Evolutionary conservation across 2,329 filamentous ascomycete species (phyloP).

Genomic region (Akanthomyces uredinophilus): DNA sequence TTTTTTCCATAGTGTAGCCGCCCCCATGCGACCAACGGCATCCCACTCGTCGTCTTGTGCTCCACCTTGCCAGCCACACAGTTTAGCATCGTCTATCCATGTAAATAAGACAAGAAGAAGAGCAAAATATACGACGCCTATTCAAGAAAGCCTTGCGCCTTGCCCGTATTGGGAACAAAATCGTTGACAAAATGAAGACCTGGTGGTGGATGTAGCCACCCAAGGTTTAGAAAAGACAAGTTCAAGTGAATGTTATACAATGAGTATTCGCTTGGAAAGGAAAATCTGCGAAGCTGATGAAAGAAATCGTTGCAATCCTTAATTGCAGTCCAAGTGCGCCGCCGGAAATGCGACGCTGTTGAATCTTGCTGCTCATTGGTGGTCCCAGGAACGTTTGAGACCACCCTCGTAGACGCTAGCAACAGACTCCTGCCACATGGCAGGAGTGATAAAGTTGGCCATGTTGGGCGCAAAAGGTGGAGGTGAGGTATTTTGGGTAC

Average conservation of each 20-base stretch:
- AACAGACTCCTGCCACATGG: conserved; percentile 70
- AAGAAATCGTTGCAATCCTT: conserved; percentile 1
- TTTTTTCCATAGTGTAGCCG: neutral
- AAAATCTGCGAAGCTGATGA: neutral
- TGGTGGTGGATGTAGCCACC: neutral
- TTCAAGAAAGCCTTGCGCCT: neutral
- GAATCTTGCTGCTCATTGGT: conserved; percentile 21
- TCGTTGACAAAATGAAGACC: neutral
- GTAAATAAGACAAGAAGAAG: neutral
- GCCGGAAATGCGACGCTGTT: neutral
- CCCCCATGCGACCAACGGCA: neutral
- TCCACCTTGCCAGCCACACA: conserved; percentile 7
- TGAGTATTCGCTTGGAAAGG: neutral
- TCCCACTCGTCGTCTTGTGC: neutral
- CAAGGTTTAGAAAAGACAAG: neutral
- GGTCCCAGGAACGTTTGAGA: conserved; percentile 57
- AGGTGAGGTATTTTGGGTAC: conserved; percentile 44
- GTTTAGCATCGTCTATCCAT: conserved; percentile 5
- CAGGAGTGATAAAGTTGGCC: conserved; percentile 59
- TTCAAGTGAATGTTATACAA: neutral
- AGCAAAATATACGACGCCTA: neutral
- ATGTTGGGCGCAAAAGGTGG: conserved; percentile 40
- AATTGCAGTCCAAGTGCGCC: neutral
- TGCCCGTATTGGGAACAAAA: neutral
- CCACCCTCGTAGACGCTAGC: conserved; percentile 64